These are phyloP conservation scores for Pinus tabuliformis DNA, from an alignment of 75 land plant species.

Conservation along the genomic window DNA sequence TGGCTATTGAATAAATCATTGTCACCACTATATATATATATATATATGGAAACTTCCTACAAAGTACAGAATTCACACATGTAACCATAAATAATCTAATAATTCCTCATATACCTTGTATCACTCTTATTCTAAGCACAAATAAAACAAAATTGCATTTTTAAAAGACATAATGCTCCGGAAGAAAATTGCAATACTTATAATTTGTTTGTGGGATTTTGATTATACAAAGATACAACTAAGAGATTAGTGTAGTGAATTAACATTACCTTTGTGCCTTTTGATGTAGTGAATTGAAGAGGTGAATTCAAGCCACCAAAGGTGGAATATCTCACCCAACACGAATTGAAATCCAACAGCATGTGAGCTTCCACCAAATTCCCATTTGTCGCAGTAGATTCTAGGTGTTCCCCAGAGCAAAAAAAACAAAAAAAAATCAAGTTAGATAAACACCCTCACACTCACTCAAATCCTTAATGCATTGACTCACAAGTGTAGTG, in stretches of 20 bases:
- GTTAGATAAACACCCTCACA: conserved; percentile 7
- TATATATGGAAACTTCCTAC: background rate
- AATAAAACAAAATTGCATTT: background rate
- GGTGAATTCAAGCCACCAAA: conserved; percentile 91
- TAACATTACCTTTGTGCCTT: conserved; percentile 35
- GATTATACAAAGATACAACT: background rate
- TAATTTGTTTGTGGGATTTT: background rate
- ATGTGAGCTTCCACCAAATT: conserved; percentile 81
- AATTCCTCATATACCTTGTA: background rate
- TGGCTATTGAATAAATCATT: background rate
- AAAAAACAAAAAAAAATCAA: conserved; percentile 94
- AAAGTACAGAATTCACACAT: background rate
- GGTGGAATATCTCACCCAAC: conserved; percentile 79
- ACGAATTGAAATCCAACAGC: conserved; percentile 74
- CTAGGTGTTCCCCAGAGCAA: conserved; percentile 84
- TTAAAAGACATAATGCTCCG: background rate
- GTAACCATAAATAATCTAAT: background rate
- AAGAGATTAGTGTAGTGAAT: background rate
- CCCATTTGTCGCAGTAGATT: conserved; percentile 92
- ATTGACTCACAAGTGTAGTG: too few species aligned
- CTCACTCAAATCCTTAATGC: too few species aligned
- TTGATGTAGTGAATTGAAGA: conserved; percentile 63
- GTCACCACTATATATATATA: background rate
- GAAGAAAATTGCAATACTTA: background rate
- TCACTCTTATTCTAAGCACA: background rate